Conservation (phyloP, 257 asterid species). For the Nicotiana knightiana region DNA sequence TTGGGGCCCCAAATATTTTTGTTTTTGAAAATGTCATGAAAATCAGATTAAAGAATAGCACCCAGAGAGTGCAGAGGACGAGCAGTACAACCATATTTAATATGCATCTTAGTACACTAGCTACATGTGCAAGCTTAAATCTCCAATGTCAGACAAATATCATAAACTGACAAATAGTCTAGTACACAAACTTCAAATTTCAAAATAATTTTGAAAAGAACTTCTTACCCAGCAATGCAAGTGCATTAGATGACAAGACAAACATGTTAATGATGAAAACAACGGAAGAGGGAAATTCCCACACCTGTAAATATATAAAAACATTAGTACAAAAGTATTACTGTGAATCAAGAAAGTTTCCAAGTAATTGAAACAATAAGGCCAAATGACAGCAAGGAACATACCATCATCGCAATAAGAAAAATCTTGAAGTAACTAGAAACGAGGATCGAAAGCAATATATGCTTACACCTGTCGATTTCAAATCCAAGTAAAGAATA, state of each 20-base stretch:
- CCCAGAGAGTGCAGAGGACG: not conserved
- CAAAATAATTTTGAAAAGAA: not conserved
- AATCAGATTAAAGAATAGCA: not conserved
- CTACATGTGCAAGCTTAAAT: not conserved
- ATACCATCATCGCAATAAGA: conserved; percentile 74
- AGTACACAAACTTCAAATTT: not conserved
- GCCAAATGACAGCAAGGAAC: conserved; percentile 13
- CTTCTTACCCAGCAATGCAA: conserved; percentile 66
- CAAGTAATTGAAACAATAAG: conserved; percentile 1
- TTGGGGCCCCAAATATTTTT: not conserved
- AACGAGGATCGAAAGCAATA: conserved; percentile 44
- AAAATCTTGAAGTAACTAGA: conserved; percentile 84
- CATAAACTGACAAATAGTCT: not conserved
- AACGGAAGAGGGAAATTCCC: conserved; percentile 77
- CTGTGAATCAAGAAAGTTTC: not conserved
- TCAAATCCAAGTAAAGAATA: not conserved
- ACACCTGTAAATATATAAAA: conserved; percentile 44
- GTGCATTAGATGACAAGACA: conserved; percentile 70
- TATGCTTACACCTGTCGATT: conserved; percentile 54
- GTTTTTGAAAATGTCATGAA: not conserved
- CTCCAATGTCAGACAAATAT: not conserved
- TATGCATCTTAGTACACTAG: not conserved
- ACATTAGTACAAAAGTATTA: not conserved
- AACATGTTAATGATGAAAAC: conserved; percentile 61
- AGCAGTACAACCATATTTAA: not conserved